Evolutionary conservation across 805 yeast species (phyloP).

Genomic region (Cyberlindnera saturnus): DNA sequence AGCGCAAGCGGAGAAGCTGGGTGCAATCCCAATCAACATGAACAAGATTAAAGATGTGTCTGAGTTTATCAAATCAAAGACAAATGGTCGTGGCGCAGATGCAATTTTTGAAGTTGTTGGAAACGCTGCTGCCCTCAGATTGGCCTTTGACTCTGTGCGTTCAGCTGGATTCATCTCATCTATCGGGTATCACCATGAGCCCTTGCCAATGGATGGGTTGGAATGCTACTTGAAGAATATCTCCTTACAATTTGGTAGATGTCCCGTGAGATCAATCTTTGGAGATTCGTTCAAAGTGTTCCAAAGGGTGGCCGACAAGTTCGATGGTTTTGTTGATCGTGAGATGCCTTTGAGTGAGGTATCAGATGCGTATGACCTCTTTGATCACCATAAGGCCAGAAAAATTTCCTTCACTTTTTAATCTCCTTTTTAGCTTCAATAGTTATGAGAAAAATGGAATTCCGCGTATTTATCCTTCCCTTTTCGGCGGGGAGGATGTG

Average conservation of each 20-base stretch:
- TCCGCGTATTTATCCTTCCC: too few relatives aligned
- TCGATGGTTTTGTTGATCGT: slow-evolving; percentile 47
- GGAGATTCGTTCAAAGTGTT: slow-evolving; percentile 46
- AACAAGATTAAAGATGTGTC: slow-evolving; percentile 32
- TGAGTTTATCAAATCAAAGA: slow-evolving; percentile 26
- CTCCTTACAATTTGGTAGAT: slow-evolving; percentile 55
- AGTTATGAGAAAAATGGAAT: too few relatives aligned
- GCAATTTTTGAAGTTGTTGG: slow-evolving; percentile 59
- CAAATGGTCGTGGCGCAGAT: slow-evolving; percentile 48
- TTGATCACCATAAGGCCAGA: slow-evolving; percentile 47
- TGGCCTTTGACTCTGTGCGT: slow-evolving; percentile 48
- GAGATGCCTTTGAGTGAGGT: slow-evolving; percentile 39
- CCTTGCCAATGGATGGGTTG: slow-evolving; percentile 48
- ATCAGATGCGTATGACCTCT: slow-evolving; percentile 40
- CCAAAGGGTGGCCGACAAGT: slow-evolving; percentile 36
- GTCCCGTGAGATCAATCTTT: slow-evolving; percentile 54
- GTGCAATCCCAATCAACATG: slow-evolving; percentile 43
- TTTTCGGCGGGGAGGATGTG: too few relatives aligned
- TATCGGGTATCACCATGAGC: slow-evolving; percentile 56
- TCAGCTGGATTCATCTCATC: slow-evolving; percentile 53
- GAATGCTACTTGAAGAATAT: slow-evolving; percentile 54
- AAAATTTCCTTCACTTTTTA: slow-evolving; percentile 40
- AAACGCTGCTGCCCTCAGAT: slow-evolving; percentile 40
- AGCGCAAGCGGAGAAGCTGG: slow-evolving; percentile 49
- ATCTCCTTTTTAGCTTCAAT: neutral